Evolutionary conservation across 192 early-diverging fungal species (phyloP).

Genomic region (Piromyces finnis): DNA sequence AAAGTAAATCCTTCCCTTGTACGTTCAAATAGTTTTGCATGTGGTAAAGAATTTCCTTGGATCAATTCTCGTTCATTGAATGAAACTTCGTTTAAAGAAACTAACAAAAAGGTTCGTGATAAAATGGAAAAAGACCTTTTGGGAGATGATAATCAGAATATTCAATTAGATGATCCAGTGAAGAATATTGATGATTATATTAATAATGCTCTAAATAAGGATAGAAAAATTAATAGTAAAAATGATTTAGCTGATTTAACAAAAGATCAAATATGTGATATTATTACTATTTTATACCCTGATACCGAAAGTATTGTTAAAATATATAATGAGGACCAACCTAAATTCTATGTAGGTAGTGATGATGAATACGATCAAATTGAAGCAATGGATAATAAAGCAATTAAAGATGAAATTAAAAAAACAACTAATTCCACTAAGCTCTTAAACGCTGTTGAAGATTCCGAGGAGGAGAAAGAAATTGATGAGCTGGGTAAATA

Average conservation of each 20-base stretch:
- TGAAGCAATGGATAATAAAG: background rate
- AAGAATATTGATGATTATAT: background rate
- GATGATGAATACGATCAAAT: background rate
- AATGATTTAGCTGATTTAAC: background rate
- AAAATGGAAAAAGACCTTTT: background rate
- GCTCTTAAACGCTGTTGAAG: background rate
- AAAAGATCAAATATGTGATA: background rate
- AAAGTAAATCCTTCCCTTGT: background rate
- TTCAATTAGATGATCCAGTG: background rate
- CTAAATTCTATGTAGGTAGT: background rate
- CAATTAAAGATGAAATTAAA: background rate
- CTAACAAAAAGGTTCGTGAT: background rate
- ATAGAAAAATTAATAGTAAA: background rate
- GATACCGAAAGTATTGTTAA: background rate
- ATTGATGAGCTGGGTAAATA: background rate
- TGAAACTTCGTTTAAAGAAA: background rate
- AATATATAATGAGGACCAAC: background rate
- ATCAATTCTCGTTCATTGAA: background rate
- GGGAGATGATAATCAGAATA: background rate
- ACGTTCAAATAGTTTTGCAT: background rate
- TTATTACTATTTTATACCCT: background rate
- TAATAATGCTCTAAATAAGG: background rate
- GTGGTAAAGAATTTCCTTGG: background rate
- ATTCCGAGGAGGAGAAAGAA: background rate
- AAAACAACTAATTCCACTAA: background rate